Percentiles rank a stretch among this genome's conserved stretches.
These are phyloP conservation scores for Pseudonitzschia multistriata DNA, from an alignment of 108 stramenopile genomes.

Conservation along the genomic window DNA sequence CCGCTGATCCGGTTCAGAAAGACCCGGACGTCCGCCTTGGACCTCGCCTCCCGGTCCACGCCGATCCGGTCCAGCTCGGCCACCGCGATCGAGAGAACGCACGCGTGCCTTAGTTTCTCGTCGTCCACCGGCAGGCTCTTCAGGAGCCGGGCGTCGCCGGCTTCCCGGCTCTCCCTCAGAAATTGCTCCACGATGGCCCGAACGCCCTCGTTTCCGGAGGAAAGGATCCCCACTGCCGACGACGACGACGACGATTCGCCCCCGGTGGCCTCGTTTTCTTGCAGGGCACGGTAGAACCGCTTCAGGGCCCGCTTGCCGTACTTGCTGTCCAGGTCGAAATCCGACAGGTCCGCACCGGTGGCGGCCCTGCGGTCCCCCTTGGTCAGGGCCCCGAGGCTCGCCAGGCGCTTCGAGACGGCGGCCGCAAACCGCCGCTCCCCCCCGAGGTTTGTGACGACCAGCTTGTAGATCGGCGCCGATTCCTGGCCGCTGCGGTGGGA, in stretches of 20 bases:
- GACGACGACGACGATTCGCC: not conserved
- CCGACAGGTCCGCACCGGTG: conserved; percentile 43
- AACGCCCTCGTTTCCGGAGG: conserved; percentile 33
- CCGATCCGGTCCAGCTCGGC: conserved; percentile 40
- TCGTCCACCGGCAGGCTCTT: conserved; percentile 2
- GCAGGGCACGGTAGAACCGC: conserved; percentile 30
- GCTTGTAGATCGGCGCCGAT: conserved; percentile 63
- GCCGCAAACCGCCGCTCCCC: conserved; percentile 81
- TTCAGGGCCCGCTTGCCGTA: conserved; percentile 42
- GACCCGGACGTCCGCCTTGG: conserved; percentile 40
- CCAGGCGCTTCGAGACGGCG: conserved; percentile 78
- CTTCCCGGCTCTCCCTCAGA: not conserved
- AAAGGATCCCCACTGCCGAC: not conserved
- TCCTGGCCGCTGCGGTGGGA: conserved; percentile 75
- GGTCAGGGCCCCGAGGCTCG: conserved; percentile 74
- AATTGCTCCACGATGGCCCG: conserved; percentile 43
- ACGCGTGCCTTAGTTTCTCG: conserved; percentile 18
- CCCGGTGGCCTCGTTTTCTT: conserved; percentile 17
- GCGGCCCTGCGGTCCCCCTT: conserved; percentile 78
- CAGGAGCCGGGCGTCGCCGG: conserved; percentile 2
- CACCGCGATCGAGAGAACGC: conserved; percentile 19
- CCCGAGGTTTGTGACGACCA: conserved; percentile 65
- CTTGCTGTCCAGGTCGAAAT: conserved; percentile 50
- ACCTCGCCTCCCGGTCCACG: conserved; percentile 16
- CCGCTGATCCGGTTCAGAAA: conserved; percentile 68